Conservation (phyloP, 192 early-diverging fungal species). For the Pilobolus umbonatus region DNA sequence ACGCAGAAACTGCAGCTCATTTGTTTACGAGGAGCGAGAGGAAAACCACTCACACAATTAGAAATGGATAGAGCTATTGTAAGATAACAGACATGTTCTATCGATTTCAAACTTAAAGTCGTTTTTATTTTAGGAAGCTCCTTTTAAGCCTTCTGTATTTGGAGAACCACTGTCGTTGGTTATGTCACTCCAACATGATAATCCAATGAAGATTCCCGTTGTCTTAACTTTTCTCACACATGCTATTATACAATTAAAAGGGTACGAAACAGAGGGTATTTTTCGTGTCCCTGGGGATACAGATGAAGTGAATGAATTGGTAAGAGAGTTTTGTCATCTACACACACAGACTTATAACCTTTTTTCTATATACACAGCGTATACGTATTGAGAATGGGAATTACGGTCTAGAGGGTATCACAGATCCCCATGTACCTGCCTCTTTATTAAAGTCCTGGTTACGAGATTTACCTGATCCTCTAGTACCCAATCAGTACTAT, state of each 20-base stretch:
- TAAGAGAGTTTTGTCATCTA: conserved; percentile 32
- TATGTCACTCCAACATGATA: conserved; percentile 61
- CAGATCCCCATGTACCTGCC: conserved; percentile 90
- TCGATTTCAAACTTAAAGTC: neutral
- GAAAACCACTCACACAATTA: conserved; percentile 66
- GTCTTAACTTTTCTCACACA: conserved; percentile 78
- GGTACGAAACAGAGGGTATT: conserved; percentile 83
- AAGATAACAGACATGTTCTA: neutral
- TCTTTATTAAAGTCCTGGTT: conserved; percentile 95
- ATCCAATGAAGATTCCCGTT: conserved; percentile 61
- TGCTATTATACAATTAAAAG: conserved; percentile 70
- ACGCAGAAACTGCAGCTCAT: conserved; percentile 54
- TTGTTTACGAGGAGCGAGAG: conserved; percentile 74
- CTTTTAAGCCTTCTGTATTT: conserved; percentile 84
- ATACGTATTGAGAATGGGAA: conserved; percentile 81
- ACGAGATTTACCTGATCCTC: conserved; percentile 87
- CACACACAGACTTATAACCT: neutral
- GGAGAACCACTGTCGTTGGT: conserved; percentile 83
- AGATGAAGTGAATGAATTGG: conserved; percentile 73
- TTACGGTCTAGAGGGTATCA: conserved; percentile 60
- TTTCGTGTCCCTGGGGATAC: conserved; percentile 95
- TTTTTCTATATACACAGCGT: conserved; percentile 40
- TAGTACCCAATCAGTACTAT: conserved; percentile 82
- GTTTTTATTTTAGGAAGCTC: conserved; percentile 54
- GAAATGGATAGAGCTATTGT: conserved; percentile 66